Base-by-base conservation (phyloP, 805 yeast genomes). In the Metschnikowia amazonensis region DNA sequence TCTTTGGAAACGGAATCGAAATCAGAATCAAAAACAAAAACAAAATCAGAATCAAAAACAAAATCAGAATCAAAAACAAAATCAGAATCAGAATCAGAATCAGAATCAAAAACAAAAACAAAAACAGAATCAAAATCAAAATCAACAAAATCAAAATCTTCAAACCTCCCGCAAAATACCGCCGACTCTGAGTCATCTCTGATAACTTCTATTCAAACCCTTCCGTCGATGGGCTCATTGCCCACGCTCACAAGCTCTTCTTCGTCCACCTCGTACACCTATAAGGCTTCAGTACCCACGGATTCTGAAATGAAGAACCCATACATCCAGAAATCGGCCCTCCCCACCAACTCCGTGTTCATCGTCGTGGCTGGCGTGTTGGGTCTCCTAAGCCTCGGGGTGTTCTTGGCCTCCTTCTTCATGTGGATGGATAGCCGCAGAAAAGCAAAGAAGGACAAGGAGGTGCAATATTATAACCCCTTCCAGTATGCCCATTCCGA, bases 281-380 rank as follows among this genome's bases (percentile, higher is more conserved):
- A 32, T 43, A n/a, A 37, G 13, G 47, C 36, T 5, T 24, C 49
- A 13, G 45, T 51, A 14, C 55, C 55, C 14, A 45, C 48, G 4
- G 48, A 23, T 9, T 18, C 25, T 2, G 42, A 28, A 3, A 21
- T 28, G 4, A 43, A 29, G 25, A 51, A 51, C 45, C 60, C 56
- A 44, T 63, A 3, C 46, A 57, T 72, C 8, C 42, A 46, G 6
- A 41, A 43, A 17, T 43, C 63, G 5, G 34, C 48, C 6, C 52
- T 65, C 35, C 65, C 70, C 1, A 55, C 60, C 14, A 70, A 72
- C 18, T 56, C 76, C 11, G 70, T 75, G 17, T 75, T 76, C 56
- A 70, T 76, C 28, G 47, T 63, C 1, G 18, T 63, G 2, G 41
- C 60, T 2, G 30, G 62, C 3, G 35, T 51, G 2, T 18, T 60